Base-by-base conservation (phyloP, 1,284 basidiomycete species). In the Mycosarcoma mackinlayi region DNA sequence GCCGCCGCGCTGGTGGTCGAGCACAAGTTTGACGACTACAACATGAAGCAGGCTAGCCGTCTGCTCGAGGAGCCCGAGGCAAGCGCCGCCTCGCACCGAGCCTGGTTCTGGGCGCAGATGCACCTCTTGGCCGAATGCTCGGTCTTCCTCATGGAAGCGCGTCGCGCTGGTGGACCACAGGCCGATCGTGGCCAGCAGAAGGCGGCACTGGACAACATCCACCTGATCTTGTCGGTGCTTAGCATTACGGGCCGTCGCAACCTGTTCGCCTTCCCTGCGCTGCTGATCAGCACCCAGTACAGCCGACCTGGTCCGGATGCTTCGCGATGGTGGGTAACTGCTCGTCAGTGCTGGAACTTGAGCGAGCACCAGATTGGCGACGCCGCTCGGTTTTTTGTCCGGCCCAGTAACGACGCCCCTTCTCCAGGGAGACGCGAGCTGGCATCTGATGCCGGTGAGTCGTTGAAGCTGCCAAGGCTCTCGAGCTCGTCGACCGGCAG, bases 101-200 rank as follows among this genome's bases (percentile, higher is more conserved):
- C 84, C 6, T 84, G 83, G 79, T 76, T 83, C 53, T 85, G 84
- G 69, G 83, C 83, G 1, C 82, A 84, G 76, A 85, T 85, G 84
- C 85, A 85, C 73, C 76, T 81, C 6, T 61, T 85, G 6, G 85
- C 85, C 18, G 84, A 85, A 60, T 84, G 84, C 47, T 83, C 84
- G 35, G 84, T 85, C 80, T 85, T 85, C 60, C 83, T 85, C 58
- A 78, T 85, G 40, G 83, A 85, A 62, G 83, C 83, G 9, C 54
- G 59, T n/a, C 53, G 52, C 23, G 42, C 51, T 4, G 57, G 62
- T 37, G 57, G 31, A 10, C 52, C 54, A 7, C 58, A 66, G 51
- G 38, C 39, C 13, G 63, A 62, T 21, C 69, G 61, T 18, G 56
- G 50, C 23, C 67, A 70, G 54, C 62, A 66, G 38, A 62, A 59